phyloP scores from a whole-genome alignment of 306 rosid genomes.

The Fragaria nilgerrensis region DNA sequence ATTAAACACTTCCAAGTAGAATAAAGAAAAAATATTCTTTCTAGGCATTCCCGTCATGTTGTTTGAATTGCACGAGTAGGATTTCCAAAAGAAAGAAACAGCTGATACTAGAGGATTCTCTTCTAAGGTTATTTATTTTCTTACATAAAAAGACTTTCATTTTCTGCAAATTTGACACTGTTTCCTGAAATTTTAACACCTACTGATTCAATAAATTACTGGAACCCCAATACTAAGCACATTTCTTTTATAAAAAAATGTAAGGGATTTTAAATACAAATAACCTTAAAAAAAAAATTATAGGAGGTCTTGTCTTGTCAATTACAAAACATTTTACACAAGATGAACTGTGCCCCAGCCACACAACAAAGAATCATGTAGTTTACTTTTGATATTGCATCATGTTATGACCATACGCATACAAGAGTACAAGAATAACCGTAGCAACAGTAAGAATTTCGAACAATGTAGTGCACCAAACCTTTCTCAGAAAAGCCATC shows the following conservation, averaged over 20 bases:
- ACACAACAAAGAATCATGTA: background rate
- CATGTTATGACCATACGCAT: background rate
- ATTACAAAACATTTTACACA: background rate
- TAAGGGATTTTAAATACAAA: too few species aligned
- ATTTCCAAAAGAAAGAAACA: background rate
- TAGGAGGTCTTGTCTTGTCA: background rate
- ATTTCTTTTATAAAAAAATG: background rate
- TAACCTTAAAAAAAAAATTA: too few species aligned
- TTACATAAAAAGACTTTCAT: background rate
- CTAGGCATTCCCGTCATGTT: background rate
- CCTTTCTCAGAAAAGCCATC: slow-evolving; percentile 78
- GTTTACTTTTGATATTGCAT: background rate
- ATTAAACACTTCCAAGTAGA: background rate
- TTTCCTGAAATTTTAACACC: background rate
- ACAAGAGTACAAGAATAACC: background rate
- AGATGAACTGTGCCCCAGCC: background rate
- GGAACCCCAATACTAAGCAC: background rate
- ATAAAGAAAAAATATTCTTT: background rate
- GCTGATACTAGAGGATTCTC: background rate
- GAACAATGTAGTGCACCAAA: slow-evolving; percentile 13
- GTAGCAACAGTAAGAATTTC: background rate
- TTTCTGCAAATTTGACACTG: background rate
- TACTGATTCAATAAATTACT: background rate
- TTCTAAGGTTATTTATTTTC: background rate
- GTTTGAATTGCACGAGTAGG: too few species aligned